Percentiles rank a stretch among this genome's conserved stretches.
Evolutionary conservation across 164 flowering plant genomes (phyloP).

Genomic region (Malania oleifera): DNA sequence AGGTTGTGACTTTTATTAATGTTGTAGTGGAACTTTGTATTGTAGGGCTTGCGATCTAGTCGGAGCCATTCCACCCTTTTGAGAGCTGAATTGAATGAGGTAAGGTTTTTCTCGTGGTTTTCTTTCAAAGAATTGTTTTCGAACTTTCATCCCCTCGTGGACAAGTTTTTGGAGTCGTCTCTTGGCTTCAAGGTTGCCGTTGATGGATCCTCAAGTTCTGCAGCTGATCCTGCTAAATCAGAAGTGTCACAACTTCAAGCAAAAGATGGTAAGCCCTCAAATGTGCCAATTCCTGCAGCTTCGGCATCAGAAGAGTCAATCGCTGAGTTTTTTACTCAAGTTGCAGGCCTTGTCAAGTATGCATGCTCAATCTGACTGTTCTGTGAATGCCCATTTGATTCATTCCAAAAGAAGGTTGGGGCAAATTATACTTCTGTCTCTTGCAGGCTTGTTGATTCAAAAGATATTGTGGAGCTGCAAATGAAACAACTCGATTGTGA

Average conservation of each 20-base stretch:
- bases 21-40: background rate
- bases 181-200: background rate
- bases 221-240: background rate
- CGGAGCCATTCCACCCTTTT: background rate
- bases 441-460: conserved; percentile 81
- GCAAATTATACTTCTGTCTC: background rate
- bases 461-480: conserved; percentile 79
- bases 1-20: too few species aligned
- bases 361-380: background rate
- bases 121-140: background rate
- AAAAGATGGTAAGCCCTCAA: background rate
- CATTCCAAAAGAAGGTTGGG: background rate
- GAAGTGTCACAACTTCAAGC: background rate
- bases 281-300: background rate
- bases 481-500: conserved; percentile 77
- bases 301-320: conserved; percentile 2
- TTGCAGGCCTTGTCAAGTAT: conserved; percentile 8
- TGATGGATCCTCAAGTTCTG: conserved; percentile 6
- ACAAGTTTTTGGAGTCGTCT: background rate
- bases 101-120: too few species aligned
- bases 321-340: conserved; percentile 9
- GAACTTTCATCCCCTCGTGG: background rate
- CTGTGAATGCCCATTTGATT: background rate
- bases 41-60: background rate
- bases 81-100: background rate